These are phyloP conservation scores for Ophioceras dolichostomum DNA, from an alignment of 2,329 filamentous ascomycete genomes.

Conservation along the genomic window DNA sequence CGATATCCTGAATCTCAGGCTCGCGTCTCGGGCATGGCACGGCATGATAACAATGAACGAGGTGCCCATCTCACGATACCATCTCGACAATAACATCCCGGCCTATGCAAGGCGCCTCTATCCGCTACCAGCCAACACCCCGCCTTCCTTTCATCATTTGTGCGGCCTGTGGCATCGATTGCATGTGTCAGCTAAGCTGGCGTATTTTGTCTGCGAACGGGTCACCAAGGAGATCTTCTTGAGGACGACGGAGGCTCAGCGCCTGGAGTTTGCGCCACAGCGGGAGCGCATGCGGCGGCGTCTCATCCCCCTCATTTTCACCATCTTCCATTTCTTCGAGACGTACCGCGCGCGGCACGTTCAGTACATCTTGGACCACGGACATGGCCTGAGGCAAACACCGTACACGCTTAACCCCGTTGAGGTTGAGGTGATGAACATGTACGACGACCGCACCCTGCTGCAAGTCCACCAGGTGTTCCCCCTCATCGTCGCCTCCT, in stretches of 20 bases:
- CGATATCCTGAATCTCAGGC: slow-evolving; percentile 45
- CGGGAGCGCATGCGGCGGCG: slow-evolving; percentile 52
- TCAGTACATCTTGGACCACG: slow-evolving; percentile 37
- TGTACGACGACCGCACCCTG: slow-evolving; percentile 53
- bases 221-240: slow-evolving; percentile 55
- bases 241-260: slow-evolving; percentile 40
- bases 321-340: slow-evolving; percentile 57
- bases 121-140: slow-evolving; percentile 31
- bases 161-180: slow-evolving; percentile 55
- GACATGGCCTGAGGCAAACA: slow-evolving; percentile 34
- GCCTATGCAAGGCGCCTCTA: slow-evolving; percentile 49
- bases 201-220: slow-evolving; percentile 50
- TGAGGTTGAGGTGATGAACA: slow-evolving; percentile 46
- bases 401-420: slow-evolving; percentile 52
- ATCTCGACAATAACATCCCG: slow-evolving; percentile 46
- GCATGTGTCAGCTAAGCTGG: slow-evolving; percentile 51
- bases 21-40: slow-evolving; percentile 47
- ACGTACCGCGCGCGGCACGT: slow-evolving; percentile 48
- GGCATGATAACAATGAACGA: slow-evolving; percentile 48
- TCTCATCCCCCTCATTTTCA: slow-evolving; percentile 51
- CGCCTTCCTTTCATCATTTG: slow-evolving; percentile 46
- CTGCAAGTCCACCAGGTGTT: slow-evolving; percentile 53
- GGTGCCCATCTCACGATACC: slow-evolving; percentile 46
- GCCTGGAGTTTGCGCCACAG: slow-evolving; percentile 45
- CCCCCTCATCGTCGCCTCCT: slow-evolving; percentile 51